phyloP scores from a whole-genome alignment of 306 rosid genomes.

The Ziziphus jujuba region DNA sequence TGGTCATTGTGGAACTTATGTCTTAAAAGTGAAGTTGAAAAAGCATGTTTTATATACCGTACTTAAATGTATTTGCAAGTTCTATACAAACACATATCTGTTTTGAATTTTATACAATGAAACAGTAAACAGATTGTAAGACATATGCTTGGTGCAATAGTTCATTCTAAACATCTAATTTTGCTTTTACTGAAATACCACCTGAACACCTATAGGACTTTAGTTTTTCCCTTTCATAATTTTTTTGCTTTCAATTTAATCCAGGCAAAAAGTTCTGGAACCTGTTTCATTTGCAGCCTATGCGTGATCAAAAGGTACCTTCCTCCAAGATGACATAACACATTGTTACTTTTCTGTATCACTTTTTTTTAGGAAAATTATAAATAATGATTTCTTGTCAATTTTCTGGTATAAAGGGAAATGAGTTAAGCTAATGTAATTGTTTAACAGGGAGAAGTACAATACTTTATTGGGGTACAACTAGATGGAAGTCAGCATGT shows the following conservation, averaged over 20 bases:
- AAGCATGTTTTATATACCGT: too few relatives aligned
- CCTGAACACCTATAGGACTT: not conserved
- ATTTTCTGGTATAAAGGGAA: not conserved
- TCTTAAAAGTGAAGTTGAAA: too few relatives aligned
- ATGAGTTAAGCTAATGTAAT: not conserved
- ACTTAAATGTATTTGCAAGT: not conserved
- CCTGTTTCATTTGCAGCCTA: constrained; percentile 93
- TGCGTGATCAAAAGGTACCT: constrained; percentile 97
- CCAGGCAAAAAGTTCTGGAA: constrained; percentile 98
- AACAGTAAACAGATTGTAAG: too few relatives aligned
- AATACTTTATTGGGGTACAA: constrained; percentile 96
- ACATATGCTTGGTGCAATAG: not conserved
- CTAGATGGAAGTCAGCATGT: constrained; percentile 96
- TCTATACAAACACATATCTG: not conserved
- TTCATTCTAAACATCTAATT: not conserved
- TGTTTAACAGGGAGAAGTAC: constrained; percentile 87
- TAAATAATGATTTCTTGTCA: too few relatives aligned
- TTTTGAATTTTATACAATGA: too few relatives aligned
- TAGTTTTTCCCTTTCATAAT: not conserved
- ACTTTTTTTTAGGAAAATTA: not conserved
- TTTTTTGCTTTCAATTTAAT: constrained; percentile 19
- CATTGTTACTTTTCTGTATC: constrained; percentile 9
- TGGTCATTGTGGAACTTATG: too few relatives aligned
- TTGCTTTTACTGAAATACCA: not conserved
- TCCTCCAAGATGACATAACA: constrained; percentile 16